Base-by-base conservation (phyloP, 2,329 filamentous ascomycete genomes). In the Cercospora zeina region DNA sequence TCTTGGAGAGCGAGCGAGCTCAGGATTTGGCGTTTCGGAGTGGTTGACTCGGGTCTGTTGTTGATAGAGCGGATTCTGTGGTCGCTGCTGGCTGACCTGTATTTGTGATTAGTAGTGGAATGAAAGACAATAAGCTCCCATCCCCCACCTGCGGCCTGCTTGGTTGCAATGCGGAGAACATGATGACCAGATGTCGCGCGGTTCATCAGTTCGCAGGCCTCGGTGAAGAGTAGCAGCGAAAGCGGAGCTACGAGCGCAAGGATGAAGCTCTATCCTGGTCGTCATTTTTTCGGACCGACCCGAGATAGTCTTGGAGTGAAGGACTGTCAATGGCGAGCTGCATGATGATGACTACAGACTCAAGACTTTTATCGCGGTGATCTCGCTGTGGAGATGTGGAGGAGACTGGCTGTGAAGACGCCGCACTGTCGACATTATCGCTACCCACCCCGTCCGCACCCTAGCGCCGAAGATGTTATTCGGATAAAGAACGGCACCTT, bases 401-500 rank as follows among this genome's bases (percentile, higher is more conserved):
- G 58, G 49, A 53, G 63, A 50, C 61, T 63, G 57, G 61, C 50
- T 24, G 56, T 63, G 39, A 54, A 47, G 24, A 36, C 37, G 42
- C 59, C 59, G 50, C 66, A 67, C 59, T 63, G 63, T 49, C 65
- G 65, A 47, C 63, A 58, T 14, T 59, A 64, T 7, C 65, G 24
- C 3, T 27, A 68, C 33, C 34, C 65, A 14, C 16, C 57, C 11
- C 21, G 31, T 13, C 9, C 11, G 9, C 50, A 36, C 47, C 54
- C 55, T 36, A 45, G 31, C 30, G 50, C 59, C 24, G 19, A 33
- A n/a, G 58, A 59, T 42, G 61, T 75, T 36, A 84, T 96, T 66
- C 81, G 81, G 70, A 92, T 96, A 72, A 73, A 83, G 71, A 87
- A 92, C 78, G 92, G 85, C 75, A 95, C 90, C 0, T 96, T 96